Conservation (phyloP, 2,329 filamentous ascomycete genomes). For the Chaetomiaceae sp. region DNA sequence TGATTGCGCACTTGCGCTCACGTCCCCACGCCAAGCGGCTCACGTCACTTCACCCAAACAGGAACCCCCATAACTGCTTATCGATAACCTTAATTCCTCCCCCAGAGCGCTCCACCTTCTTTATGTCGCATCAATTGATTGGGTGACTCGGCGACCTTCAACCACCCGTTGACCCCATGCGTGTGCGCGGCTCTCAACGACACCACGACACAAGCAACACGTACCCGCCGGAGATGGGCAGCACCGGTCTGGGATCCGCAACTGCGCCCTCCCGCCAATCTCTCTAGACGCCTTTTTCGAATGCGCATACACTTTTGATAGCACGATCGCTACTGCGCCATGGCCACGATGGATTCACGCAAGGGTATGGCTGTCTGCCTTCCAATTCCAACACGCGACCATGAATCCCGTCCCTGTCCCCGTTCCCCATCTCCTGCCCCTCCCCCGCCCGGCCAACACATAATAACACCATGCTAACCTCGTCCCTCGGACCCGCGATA, state of each 20-base stretch:
- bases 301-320: conserved; percentile 12
- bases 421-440: too few species aligned
- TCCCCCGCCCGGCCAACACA: too few species aligned
- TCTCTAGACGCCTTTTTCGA: not conserved
- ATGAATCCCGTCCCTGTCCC: too few species aligned
- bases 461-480: conserved; percentile 8
- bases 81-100: conserved; percentile 25
- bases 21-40: too few species aligned
- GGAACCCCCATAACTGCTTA: conserved; percentile 7
- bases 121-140: too few species aligned
- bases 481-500: conserved; percentile 13
- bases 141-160: too few species aligned
- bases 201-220: not conserved
- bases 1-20: too few species aligned
- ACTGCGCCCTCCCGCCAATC: not conserved
- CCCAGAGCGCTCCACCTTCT: not conserved
- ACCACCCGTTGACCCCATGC: not conserved
- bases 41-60: too few species aligned
- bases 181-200: not conserved
- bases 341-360: conserved; percentile 29
- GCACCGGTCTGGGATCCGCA: not conserved
- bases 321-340: conserved; percentile 2
- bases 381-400: too few species aligned
- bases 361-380: conserved; percentile 27
- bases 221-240: conserved; percentile 10